phyloP scores from a whole-genome alignment of 768 basidiomycete species.

The Suillus variegatus region DNA sequence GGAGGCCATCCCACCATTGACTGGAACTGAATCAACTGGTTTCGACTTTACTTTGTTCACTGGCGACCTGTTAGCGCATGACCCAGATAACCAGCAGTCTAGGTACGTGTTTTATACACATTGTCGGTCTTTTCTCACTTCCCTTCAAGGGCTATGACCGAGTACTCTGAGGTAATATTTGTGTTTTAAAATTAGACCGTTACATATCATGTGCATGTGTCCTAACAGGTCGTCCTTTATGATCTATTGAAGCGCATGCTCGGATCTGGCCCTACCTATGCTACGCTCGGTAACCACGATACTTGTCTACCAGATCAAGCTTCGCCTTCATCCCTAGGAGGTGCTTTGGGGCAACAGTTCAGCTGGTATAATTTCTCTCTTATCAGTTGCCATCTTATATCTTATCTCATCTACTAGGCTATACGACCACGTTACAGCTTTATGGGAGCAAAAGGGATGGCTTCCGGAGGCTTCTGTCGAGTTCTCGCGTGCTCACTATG shows the following conservation, averaged over 20 bases:
- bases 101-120: conserved; percentile 40
- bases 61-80: conserved; percentile 76
- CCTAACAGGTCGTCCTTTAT: conserved; percentile 56
- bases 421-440: conserved; percentile 69
- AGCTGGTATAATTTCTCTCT: conserved; percentile 25
- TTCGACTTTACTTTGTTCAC: conserved; percentile 72
- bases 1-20: conserved; percentile 65
- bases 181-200: conserved; percentile 11
- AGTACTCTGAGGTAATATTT: conserved; percentile 58
- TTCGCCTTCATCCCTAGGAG: conserved; percentile 59
- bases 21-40: conserved; percentile 58
- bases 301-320: conserved; percentile 61
- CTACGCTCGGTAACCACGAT: conserved; percentile 78
- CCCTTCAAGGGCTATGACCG: conserved; percentile 49
- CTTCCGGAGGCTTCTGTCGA: conserved; percentile 55
- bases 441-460: conserved; percentile 77
- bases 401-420: conserved; percentile 47
- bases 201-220: background rate
- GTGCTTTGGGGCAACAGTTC: conserved; percentile 57
- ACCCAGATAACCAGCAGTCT: conserved; percentile 62
- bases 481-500: conserved; percentile 67
- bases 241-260: conserved; percentile 65
- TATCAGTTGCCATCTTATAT: background rate
- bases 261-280: conserved; percentile 71
- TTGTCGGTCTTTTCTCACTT: conserved; percentile 4